Percentiles rank a stretch among this genome's conserved stretches.
These are phyloP conservation scores for Tylopilus intermedius DNA, from an alignment of 768 basidiomycete species.

Conservation along the genomic window DNA sequence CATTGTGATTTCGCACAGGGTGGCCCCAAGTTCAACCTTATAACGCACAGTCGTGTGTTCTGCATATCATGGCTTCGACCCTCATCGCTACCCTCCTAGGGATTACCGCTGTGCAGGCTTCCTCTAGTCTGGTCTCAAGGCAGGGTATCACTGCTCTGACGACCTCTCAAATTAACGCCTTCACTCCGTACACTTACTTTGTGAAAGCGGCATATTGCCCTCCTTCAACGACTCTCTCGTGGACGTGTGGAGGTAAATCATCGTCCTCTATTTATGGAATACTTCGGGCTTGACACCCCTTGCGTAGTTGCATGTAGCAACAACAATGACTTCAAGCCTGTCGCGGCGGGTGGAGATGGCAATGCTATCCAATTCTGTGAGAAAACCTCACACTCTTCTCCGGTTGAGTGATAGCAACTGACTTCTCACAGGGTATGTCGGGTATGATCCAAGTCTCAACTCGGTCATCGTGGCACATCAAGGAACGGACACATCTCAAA, in stretches of 20 bases:
- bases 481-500: constrained; percentile 22
- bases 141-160: constrained; percentile 36
- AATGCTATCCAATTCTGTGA: constrained; percentile 37
- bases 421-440: constrained; percentile 26
- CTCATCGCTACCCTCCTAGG: constrained; percentile 7
- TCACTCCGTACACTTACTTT: constrained; percentile 45
- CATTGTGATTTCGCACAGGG: background rate
- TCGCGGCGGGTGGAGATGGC: constrained; percentile 45
- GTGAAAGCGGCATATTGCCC: constrained; percentile 47
- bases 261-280: background rate
- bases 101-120: constrained; percentile 4
- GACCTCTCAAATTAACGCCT: constrained; percentile 36
- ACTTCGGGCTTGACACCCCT: background rate
- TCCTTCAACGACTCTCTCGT: constrained; percentile 35
- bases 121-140: constrained; percentile 25
- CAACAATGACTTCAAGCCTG: constrained; percentile 39
- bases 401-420: background rate
- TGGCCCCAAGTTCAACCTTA: background rate
- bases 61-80: constrained; percentile 26
- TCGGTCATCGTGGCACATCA: constrained; percentile 34
- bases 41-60: background rate
- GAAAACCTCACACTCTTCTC: background rate
- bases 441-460: constrained; percentile 36
- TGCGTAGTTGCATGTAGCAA: constrained; percentile 37
- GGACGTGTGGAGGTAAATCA: constrained; percentile 49